Base-by-base conservation (phyloP, 306 rosid genomes). In the Cercis canadensis region DNA sequence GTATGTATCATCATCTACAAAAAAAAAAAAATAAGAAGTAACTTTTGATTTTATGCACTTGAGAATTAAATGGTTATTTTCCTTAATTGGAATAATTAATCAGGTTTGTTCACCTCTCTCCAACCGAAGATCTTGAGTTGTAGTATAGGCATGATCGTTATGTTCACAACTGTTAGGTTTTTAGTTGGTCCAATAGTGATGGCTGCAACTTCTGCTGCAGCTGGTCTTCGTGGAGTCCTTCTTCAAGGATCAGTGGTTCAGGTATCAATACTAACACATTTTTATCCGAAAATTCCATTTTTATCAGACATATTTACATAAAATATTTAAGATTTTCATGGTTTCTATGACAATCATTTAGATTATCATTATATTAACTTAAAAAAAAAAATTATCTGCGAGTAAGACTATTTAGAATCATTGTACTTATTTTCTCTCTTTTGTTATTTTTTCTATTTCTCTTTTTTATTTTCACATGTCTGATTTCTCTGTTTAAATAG, bases 31-130 rank as follows among this genome's bases (percentile, higher is more conserved):
- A 24, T 1, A 3, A 21, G 51, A 43, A 1, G 9, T 57, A 17
- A 4, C 34, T 17, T 16, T 17, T 17, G 10, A 16, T 60, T 5
- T 18, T 6, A 19, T 6, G 29, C 40, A 4, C 4, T 37, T 39
- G 3, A 39, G 46, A 37, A 59, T 34, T 13, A 34, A 58, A 14
- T 52, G 36, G 13, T 24, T 1, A 24, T 24, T 24, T 24, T 1
- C 29, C 29, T 24, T 24, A 24, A 4, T 24, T 24, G 29, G 29
- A 24, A 24, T 63, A 50, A 8, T 41, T 49, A 31, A 15, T 10
- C 45, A 78, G 77, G 77, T 56, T 65, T 71, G 69, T 78, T 65
- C 68, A 57, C 65, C 24, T 77, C 77, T 24, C 31, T 57, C 15
- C 73, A 71, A 56, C 77, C 73, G 14, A 64, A 64, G 21, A 56